Evolutionary conservation across 768 basidiomycete genomes (phyloP), one percentile per base, ranked within the genome.

Genomic region (Russula olivacea): DNA sequence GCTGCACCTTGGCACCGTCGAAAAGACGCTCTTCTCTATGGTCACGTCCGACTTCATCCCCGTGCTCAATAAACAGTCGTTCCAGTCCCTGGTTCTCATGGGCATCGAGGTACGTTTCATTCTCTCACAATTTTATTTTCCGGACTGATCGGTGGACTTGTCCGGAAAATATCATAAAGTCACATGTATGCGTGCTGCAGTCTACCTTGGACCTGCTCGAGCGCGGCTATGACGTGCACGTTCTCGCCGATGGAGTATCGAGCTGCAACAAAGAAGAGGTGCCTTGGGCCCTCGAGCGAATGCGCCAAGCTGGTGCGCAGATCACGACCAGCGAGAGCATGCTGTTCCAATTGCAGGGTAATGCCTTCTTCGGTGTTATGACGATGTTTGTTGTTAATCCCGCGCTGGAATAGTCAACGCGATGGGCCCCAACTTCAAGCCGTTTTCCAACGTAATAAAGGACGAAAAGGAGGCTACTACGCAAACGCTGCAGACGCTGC

Each of bases 21-120:
- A 87, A 68, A 97, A 97, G 73, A 84, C 85, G 0, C 80, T 83
- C 57, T 97, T 98, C 77, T 90, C 89, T 1, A 96, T 97, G 94
- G 69, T 87, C 59, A 86, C 84, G 0, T 81, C 87, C 7, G 83
- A 90, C 38, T 81, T 95, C 7, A 73, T 78, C 57, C 63, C 74
- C 2, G 64, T 85, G 9, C 76, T 96, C 57, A 70, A 72, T 23
- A 68, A 78, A 28, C 79, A 80, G 4, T 68, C 75, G 15, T 71
- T 88, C 61, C 78, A 79, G 45, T 83, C 82, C 8, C 76, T 93
- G 51, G 82, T 96, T 8, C 71, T 98, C 6, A 85, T 93, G 64
- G 95, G 95, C 17, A 93, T 96, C 55, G 94, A 96, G 81, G 93
- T 90, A 66, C 41, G 81, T 72, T 17, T 47, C 23, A 8, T 9